Base-by-base conservation (phyloP, 495 filamentous ascomycete species). In the Tuber magnatum region DNA sequence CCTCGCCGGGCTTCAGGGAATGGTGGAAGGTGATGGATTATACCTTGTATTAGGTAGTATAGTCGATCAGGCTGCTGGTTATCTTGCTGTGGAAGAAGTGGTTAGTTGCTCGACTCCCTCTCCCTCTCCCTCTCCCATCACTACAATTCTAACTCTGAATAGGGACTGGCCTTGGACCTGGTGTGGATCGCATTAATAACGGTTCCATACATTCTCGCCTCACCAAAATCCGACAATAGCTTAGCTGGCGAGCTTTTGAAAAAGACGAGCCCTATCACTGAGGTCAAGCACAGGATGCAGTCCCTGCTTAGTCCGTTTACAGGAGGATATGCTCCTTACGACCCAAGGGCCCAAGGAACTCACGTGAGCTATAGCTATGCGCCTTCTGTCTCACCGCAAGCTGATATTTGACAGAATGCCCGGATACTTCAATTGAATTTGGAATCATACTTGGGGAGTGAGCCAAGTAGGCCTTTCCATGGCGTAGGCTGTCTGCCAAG, bases 121-220 rank as follows among this genome's bases (percentile, higher is more conserved):
- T 9, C 56, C 10, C 28, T 7, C 28, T 3, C 51, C 6, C 51
- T n/a, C 46, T 16, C 51, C 12, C 56, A 18, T 65, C 28, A 35
- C 56, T 35, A 6, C 32, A 18, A 2, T 65, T 28, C 56, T 65
- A 35, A 65, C 56, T 65, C 28, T 18, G 20, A 74, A n/a, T 71
- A 87, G 86, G 83, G 87, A 56, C 82, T 88, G 75, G 92, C 93
- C 3, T 86, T 99, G 44, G 95, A 98, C 84, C 88, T 99, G 68
- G 93, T 97, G 82, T 97, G 97, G 84, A 92, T 97, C 78, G 96
- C 97, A 74, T 88, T 97, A 56, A 89, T 97, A 61, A 95, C 93
- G 0, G 91, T 98, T 75, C 94, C 95, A 9, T 99, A 97, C 83
- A 86, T 94, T 51, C 90, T 97, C 86, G 89, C 90, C 61, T 90